Conservation (phyloP, 2,329 filamentous ascomycete genomes). For the Sphaerulina musiva region DNA sequence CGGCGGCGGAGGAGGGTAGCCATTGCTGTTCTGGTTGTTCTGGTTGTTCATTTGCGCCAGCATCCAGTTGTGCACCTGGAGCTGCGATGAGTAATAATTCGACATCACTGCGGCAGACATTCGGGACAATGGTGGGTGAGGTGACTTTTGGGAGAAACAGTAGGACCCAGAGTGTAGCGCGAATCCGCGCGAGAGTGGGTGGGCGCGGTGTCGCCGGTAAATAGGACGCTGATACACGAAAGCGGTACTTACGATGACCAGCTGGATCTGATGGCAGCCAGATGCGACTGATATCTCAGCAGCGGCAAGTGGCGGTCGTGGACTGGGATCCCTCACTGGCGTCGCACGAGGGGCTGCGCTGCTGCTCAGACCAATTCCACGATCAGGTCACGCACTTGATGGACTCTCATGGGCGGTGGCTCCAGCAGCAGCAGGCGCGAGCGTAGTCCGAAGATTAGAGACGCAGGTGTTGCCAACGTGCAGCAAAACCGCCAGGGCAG, state of each 20-base stretch:
- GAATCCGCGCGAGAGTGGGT: constrained; percentile 23
- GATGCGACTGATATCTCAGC: constrained; percentile 22
- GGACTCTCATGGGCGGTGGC: constrained; percentile 9
- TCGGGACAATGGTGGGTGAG: constrained; percentile 20
- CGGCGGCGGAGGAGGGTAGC: constrained; percentile 29
- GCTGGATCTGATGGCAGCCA: constrained; percentile 17
- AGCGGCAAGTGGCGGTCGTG: constrained; percentile 23
- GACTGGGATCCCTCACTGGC: constrained; percentile 25
- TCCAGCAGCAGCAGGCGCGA: constrained; percentile 4
- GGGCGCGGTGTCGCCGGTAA: constrained; percentile 23
- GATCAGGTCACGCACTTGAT: constrained; percentile 19
- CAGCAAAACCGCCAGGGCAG: constrained; percentile 11
- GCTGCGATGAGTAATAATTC: constrained; percentile 31
- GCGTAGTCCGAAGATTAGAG: constrained; percentile 14
- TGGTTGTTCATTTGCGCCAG: constrained; percentile 35
- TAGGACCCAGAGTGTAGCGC: constrained; percentile 19
- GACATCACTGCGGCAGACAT: constrained; percentile 32
- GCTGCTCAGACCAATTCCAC: constrained; percentile 17
- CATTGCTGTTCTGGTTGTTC: constrained; percentile 19
- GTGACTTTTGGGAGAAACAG: background rate
- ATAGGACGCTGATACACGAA: constrained; percentile 20
- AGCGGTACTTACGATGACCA: constrained; percentile 24
- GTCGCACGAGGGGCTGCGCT: constrained; percentile 18
- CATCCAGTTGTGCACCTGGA: constrained; percentile 33
- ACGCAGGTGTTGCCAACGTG: constrained; percentile 9